These are phyloP conservation scores for Starmera amethionina DNA, from an alignment of 805 yeast species.

Conservation along the genomic window DNA sequence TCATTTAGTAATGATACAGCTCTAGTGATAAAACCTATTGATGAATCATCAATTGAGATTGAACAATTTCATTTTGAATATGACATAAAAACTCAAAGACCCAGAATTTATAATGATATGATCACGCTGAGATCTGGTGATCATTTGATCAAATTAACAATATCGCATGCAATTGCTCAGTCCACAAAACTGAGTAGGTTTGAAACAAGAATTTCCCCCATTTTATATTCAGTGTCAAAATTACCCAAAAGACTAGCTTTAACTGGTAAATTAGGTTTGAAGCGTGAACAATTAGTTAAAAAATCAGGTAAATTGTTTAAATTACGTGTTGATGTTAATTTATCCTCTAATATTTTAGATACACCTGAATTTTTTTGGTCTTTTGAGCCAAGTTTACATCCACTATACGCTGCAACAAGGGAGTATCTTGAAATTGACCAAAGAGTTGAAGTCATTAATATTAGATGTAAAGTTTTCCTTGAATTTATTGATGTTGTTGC, in stretches of 20 bases:
- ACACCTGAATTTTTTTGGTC: conserved; percentile 98
- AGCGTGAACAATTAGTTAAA: conserved; percentile 72
- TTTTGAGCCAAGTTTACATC: conserved; percentile 89
- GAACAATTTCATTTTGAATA: conserved; percentile 53
- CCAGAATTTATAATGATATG: conserved; percentile 86
- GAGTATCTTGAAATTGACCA: conserved; percentile 94
- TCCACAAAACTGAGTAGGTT: conserved; percentile 85
- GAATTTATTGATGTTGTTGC: conserved; percentile 90
- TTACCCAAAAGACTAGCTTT: conserved; percentile 85
- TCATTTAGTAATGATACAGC: conserved; percentile 36
- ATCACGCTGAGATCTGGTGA: conserved; percentile 85
- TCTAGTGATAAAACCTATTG: conserved; percentile 61
- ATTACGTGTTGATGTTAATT: conserved; percentile 84
- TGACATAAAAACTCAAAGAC: conserved; percentile 49
- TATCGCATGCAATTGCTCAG: conserved; percentile 96
- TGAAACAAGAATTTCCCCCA: conserved; percentile 83
- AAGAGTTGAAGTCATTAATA: conserved; percentile 87
- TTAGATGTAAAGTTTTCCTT: conserved; percentile 85
- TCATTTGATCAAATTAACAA: conserved; percentile 82
- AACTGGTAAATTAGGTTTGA: conserved; percentile 79
- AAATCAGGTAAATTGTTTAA: conserved; percentile 89
- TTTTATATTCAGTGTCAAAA: conserved; percentile 75
- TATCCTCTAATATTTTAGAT: conserved; percentile 83
- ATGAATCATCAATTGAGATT: conserved; percentile 85
- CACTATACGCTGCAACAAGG: conserved; percentile 78